phyloP scores from a whole-genome alignment of 2,329 filamentous ascomycete genomes.

The Escovopsis sp. region DNA sequence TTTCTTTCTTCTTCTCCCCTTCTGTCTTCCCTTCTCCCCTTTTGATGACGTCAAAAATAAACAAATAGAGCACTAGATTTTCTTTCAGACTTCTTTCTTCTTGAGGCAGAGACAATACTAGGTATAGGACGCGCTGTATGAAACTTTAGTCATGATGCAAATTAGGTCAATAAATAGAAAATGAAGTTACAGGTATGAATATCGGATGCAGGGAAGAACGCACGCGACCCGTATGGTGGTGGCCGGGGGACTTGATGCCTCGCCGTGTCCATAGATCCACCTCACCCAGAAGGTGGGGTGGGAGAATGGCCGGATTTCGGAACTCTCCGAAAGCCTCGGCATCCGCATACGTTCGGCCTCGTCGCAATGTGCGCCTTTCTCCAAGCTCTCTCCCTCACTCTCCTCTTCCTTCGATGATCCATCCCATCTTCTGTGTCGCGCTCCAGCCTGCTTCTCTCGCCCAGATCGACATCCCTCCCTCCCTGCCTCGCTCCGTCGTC shows the following conservation, averaged over 20 bases:
- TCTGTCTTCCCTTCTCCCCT: background rate
- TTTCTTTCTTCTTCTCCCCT: background rate
- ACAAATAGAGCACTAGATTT: too few species aligned
- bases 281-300: too few species aligned
- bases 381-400: background rate
- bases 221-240: conserved; percentile 4
- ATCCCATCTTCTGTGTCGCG: too few species aligned
- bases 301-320: background rate
- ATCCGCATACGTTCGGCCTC: conserved; percentile 7
- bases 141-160: conserved; percentile 5
- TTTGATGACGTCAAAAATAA: background rate
- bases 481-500: background rate
- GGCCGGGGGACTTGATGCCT: conserved; percentile 3
- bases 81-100: too few species aligned
- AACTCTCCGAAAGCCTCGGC: conserved; percentile 1
- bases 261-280: conserved; percentile 2
- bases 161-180: conserved; percentile 6
- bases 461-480: background rate
- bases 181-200: conserved; percentile 10
- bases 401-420: too few species aligned
- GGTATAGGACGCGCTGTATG: conserved; percentile 1
- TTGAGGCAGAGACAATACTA: too few species aligned
- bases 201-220: conserved; percentile 9
- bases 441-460: too few species aligned
- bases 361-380: conserved; percentile 3